A percentile compares a stretch with the other conserved stretches of the same genome.
Conservation (phyloP, 768 basidiomycete genomes). For the Kwoniella bestiolae region DNA sequence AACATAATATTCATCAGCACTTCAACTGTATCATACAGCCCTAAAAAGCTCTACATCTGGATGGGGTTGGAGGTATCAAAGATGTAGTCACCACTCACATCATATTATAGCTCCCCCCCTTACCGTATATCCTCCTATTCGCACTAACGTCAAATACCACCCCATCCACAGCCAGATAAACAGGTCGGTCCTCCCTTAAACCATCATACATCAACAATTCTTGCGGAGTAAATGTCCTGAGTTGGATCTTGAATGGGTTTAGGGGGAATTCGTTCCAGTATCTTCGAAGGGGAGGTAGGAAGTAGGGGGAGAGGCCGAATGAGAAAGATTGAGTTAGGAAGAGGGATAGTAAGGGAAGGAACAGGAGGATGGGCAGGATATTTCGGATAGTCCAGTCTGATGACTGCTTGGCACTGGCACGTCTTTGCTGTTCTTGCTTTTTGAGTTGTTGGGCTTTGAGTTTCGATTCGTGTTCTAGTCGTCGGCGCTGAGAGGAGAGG, state of each 20-base stretch:
- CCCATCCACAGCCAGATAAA: conserved; percentile 89
- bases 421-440: background rate
- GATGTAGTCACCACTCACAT: conserved; percentile 45
- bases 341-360: conserved; percentile 55
- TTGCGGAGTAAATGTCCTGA: conserved; percentile 68
- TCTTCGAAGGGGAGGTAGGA: conserved; percentile 21
- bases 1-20: conserved; percentile 41
- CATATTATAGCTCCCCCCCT: conserved; percentile 67
- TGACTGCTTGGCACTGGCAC: background rate
- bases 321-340: conserved; percentile 63
- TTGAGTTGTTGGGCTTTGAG: conserved; percentile 66
- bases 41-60: too few species aligned
- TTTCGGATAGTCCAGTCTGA: conserved; percentile 3
- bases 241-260: conserved; percentile 66
- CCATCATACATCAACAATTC: conserved; percentile 74
- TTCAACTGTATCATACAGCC: background rate
- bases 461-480: conserved; percentile 72
- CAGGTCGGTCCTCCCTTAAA: conserved; percentile 64
- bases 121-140: conserved; percentile 76
- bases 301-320: conserved; percentile 28
- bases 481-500: conserved; percentile 56
- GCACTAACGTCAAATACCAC: conserved; percentile 91
- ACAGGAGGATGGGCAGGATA: conserved; percentile 31
- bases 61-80: background rate
- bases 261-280: conserved; percentile 34